Evolutionary conservation across 169 alveolate species (phyloP).

Genomic region (Plasmodium vinckei): DNA sequence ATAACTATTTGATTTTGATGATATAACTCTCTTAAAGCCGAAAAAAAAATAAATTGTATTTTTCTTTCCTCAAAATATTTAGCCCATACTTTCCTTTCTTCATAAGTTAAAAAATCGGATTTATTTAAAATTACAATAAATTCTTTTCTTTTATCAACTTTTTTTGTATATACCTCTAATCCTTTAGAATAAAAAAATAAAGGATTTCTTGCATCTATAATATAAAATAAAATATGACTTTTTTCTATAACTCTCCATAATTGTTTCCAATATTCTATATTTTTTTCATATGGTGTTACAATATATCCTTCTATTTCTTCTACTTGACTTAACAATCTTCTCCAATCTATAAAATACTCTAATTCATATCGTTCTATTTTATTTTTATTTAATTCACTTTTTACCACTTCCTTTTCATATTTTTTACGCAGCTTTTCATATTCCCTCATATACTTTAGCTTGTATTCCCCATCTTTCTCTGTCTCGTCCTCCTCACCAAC

Average conservation of each 20-base stretch:
- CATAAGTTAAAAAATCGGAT: conserved; percentile 94
- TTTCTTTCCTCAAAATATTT: conserved; percentile 89
- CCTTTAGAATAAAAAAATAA: conserved; percentile 93
- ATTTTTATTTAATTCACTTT: conserved; percentile 67
- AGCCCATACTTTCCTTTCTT: conserved; percentile 93
- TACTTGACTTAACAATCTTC: conserved; percentile 79
- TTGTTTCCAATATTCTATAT: conserved; percentile 98
- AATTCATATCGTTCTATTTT: conserved; percentile 79
- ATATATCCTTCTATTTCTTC: conserved; percentile 93
- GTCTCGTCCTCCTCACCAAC: conserved; percentile 2
- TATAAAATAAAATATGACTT: conserved; percentile 94
- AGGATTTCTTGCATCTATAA: conserved; percentile 98
- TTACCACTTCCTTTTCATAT: conserved; percentile 21
- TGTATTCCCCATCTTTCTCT: background rate
- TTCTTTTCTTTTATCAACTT: conserved; percentile 91
- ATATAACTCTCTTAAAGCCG: conserved; percentile 86
- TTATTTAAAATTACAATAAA: conserved; percentile 93
- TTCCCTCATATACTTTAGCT: conserved; percentile 11
- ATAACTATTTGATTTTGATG: conserved; percentile 40
- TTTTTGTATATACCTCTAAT: conserved; percentile 92
- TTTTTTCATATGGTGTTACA: conserved; percentile 99
- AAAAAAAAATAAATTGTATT: conserved; percentile 92
- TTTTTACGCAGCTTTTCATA: conserved; percentile 70
- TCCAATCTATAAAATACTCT: conserved; percentile 82
- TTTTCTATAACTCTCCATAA: conserved; percentile 99